Evolutionary conservation across 148 eudicot species (phyloP).

Genomic region (Vaccinium corymbosum): DNA sequence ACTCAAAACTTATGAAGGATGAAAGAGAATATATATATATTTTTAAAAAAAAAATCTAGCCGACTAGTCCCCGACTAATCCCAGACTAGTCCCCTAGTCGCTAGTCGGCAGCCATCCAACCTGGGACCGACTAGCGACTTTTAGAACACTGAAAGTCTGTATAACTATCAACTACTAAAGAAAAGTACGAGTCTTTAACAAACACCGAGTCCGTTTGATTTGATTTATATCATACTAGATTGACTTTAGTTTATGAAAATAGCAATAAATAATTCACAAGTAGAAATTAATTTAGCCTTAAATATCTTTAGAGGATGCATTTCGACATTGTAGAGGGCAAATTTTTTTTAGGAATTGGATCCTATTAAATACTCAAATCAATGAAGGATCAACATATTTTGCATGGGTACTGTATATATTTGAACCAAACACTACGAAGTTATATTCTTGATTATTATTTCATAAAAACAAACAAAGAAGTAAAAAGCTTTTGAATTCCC

Average conservation of each 20-base stretch:
- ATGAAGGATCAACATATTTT: neutral
- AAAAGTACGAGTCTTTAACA: neutral
- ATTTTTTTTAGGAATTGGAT: neutral
- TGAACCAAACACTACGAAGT: neutral
- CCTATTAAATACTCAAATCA: neutral
- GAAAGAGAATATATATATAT: too few species aligned
- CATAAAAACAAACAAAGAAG: neutral
- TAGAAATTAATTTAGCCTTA: neutral
- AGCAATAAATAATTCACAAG: neutral
- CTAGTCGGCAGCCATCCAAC: too few species aligned
- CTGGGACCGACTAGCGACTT: too few species aligned
- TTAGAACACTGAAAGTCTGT: too few species aligned
- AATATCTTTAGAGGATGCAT: neutral
- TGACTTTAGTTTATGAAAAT: neutral
- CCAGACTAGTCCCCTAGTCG: too few species aligned
- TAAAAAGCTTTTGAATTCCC: neutral
- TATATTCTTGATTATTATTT: neutral
- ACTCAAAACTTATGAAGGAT: too few species aligned
- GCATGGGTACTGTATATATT: neutral
- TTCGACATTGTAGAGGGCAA: neutral
- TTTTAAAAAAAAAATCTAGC: too few species aligned
- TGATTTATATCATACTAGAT: neutral
- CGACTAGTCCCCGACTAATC: too few species aligned
- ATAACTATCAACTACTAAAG: neutral
- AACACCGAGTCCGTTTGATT: neutral